Evolutionary conservation across 2,329 filamentous ascomycete genomes (phyloP).

Genomic region (Beauveria sp.): DNA sequence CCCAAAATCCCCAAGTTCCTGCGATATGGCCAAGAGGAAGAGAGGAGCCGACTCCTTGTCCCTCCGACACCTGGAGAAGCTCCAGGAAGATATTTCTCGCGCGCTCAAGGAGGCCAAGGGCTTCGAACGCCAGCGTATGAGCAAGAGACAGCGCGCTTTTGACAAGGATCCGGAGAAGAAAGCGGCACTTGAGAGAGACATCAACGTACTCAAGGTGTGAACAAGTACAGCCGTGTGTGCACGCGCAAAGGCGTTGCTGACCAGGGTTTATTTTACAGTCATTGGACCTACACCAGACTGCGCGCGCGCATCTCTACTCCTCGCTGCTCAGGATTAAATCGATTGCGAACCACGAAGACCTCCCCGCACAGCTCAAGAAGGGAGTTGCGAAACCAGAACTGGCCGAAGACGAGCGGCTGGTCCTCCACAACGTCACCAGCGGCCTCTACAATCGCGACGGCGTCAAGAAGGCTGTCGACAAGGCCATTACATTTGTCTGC

Average conservation of each 20-base stretch:
- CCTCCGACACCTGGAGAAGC: slow-evolving; percentile 43
- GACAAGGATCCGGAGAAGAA: slow-evolving; percentile 41
- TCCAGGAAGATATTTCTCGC: slow-evolving; percentile 53
- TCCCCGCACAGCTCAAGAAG: slow-evolving; percentile 40
- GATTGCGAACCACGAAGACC: slow-evolving; percentile 41
- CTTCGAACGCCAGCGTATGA: slow-evolving; percentile 70
- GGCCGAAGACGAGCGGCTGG: slow-evolving; percentile 41
- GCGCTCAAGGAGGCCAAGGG: slow-evolving; percentile 67
- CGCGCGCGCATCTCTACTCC: slow-evolving; percentile 47
- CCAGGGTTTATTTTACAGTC: slow-evolving; percentile 28
- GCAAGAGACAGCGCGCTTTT: slow-evolving; percentile 47
- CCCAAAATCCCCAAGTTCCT: no score
- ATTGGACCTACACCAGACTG: slow-evolving; percentile 50
- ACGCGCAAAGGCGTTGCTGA: neutral
- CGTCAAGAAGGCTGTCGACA: slow-evolving; percentile 41
- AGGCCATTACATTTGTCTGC: slow-evolving; percentile 43
- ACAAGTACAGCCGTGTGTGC: neutral
- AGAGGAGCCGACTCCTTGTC: slow-evolving; percentile 37
- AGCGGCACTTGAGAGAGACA: slow-evolving; percentile 54
- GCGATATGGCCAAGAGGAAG: slow-evolving; percentile 49
- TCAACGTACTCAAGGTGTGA: slow-evolving; percentile 45
- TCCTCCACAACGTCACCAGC: slow-evolving; percentile 54
- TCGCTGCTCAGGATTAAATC: slow-evolving; percentile 47
- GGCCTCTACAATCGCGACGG: slow-evolving; percentile 44
- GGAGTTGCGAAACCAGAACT: slow-evolving; percentile 43